Percentiles rank a stretch among this genome's conserved stretches.
phyloP scores from a whole-genome alignment of 2,329 filamentous ascomycete species.

The Helotiales sp. region DNA sequence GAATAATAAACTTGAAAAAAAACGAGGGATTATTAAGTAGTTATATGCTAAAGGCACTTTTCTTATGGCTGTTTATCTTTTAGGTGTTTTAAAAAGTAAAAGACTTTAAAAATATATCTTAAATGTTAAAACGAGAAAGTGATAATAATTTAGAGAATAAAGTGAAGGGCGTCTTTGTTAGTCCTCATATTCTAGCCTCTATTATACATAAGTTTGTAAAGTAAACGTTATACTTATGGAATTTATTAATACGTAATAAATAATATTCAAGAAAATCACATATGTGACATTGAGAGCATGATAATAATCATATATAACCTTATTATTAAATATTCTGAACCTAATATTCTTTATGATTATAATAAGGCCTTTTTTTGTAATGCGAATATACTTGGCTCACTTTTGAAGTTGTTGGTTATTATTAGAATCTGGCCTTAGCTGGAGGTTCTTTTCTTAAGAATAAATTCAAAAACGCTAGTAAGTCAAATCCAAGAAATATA shows the following conservation, averaged over 20 bases:
- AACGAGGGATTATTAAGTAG: constrained; percentile 4
- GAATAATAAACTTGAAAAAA: constrained; percentile 27
- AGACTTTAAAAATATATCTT: constrained; percentile 18
- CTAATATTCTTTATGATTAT: constrained; percentile 7
- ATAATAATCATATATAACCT: constrained; percentile 13
- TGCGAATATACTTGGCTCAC: constrained; percentile 2
- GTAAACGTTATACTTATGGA: not conserved
- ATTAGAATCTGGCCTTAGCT: constrained; percentile 7
- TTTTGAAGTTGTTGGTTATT: not conserved
- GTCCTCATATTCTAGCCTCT: constrained; percentile 11
- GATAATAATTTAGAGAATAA: constrained; percentile 17
- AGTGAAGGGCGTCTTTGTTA: not conserved
- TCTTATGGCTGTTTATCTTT: constrained; percentile 23
- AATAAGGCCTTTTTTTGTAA: constrained; percentile 11
- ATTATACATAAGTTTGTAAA: constrained; percentile 19
- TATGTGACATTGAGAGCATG: constrained; percentile 4
- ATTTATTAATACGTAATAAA: constrained; percentile 7
- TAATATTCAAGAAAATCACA: constrained; percentile 13
- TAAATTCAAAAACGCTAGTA: not conserved
- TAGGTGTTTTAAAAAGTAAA: constrained; percentile 27
- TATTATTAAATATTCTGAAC: constrained; percentile 14
- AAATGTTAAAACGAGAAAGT: constrained; percentile 18
- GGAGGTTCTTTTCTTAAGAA: not conserved
- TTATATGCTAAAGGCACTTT: constrained; percentile 10
- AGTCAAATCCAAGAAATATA: constrained; percentile 2